Percentiles rank a stretch among this genome's conserved stretches.
Evolutionary conservation across 2,329 filamentous ascomycete species (phyloP).

Genomic region (Paracoccidioides lutzii): DNA sequence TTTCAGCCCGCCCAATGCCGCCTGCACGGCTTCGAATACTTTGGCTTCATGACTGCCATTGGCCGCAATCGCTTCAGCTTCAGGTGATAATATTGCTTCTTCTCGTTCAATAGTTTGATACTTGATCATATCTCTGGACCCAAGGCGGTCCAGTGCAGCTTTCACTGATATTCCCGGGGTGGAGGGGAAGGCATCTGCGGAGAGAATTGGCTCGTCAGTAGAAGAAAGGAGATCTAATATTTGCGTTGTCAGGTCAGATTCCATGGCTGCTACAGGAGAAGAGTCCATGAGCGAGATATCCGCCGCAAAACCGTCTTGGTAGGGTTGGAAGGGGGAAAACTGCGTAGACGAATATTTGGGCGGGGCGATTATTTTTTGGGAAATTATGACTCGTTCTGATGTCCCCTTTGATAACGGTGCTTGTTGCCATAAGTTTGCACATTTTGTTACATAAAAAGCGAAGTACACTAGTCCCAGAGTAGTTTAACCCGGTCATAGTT

Average conservation of each 20-base stretch:
- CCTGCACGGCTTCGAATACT: constrained; percentile 61
- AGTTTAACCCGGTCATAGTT: too few relatives aligned
- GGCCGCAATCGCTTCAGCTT: constrained; percentile 57
- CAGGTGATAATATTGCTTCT: constrained; percentile 60
- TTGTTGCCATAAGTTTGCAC: too few relatives aligned
- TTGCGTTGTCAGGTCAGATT: constrained; percentile 47
- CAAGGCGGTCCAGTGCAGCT: constrained; percentile 73
- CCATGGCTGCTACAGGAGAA: constrained; percentile 21
- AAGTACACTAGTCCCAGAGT: too few relatives aligned
- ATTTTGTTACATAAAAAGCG: too few relatives aligned
- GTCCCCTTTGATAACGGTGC: neutral
- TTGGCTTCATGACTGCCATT: constrained; percentile 73
- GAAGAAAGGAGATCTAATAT: constrained; percentile 54
- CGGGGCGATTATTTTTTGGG: neutral
- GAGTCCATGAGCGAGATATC: neutral
- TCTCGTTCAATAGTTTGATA: constrained; percentile 77
- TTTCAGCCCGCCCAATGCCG: constrained; percentile 65
- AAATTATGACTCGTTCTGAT: neutral
- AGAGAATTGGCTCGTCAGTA: constrained; percentile 49
- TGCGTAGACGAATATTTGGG: too few relatives aligned
- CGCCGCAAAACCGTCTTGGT: neutral
- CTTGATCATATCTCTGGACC: constrained; percentile 70
- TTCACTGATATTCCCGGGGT: constrained; percentile 60
- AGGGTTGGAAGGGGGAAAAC: neutral
- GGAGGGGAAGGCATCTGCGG: constrained; percentile 56